Base-by-base conservation (phyloP, 2,329 filamentous ascomycete species). In the Cytospora schulzeri region DNA sequence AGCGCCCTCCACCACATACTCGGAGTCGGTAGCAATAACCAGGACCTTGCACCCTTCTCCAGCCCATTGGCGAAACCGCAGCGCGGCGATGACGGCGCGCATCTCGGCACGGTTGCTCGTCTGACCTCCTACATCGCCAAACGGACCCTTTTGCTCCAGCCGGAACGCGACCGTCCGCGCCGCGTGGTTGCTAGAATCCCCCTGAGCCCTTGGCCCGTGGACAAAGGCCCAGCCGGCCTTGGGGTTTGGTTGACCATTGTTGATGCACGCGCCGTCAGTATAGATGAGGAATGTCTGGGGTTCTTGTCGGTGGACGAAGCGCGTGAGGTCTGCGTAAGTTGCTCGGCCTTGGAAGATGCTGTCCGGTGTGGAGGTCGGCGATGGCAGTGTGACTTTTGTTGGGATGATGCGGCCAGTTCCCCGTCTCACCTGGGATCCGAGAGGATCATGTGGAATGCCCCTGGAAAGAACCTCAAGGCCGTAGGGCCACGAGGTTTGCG, bases 61-160 rank as follows among this genome's bases (percentile, higher is more conserved):
- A 0, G 17, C n/a, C 83, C 82, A 85, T 66, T 70, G 11, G 3
- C 76, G 73, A 68, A 76, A 79, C 31, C 78, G 74, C 28, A 86
- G 75, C 4, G 79, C 85, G 6, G 76, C 80, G 55, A 85, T 79
- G 6, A 80, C 81, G 7, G 83, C 83, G 17, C 83, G 83, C 8
- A 87, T 77, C 70, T 86, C 82, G 3, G 85, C 85, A 5, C 84
- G 77, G 67, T 85, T 83, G 73, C 77, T 85, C 24, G 77, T 85
- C 65, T 81, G 79, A 9, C 67, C 57, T 50, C 70, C 63, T 0
- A 58, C 19, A 28, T 77, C 71, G 15, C 77, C 79, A 56, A 72
- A 78, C 3, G 80, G 80, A 0, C 82, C 81, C 41, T 72, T 60
- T 3, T 67, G 70, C 70, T 85, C 82, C 5, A 84, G 74, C 17